Base-by-base conservation (phyloP, 345 rosid species). In the Litchi chinensis region DNA sequence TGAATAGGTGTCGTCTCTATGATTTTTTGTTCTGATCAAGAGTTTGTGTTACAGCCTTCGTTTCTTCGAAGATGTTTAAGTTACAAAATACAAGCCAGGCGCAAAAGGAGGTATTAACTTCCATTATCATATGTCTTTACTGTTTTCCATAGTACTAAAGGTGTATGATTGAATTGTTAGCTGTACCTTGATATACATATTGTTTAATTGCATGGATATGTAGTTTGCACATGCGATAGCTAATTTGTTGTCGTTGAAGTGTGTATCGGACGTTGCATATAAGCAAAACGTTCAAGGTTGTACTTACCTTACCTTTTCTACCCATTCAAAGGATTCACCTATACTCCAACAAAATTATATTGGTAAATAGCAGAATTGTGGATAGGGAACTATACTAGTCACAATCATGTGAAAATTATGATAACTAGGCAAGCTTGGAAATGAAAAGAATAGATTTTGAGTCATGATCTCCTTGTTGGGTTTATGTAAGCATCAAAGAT, bases 21-120 rank as follows among this genome's bases (percentile, higher is more conserved):
- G 62, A n/a, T 57, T 44, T 10, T 39, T 8, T 59, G 72, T 59
- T 76, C 74, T 78, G 65, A 77, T 70, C 64, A 46, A 68, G 15
- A 21, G 65, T 77, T 70, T 56, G 62, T 59, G 62, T 44, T 88
- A 86, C 77, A 95, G 99, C 99, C 95, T 57, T 80, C 87, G 46
- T 94, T 89, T 82, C 92, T 93, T 65, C 89, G 82, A 77, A 90
- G 98, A 89, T 84, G 89, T 77, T 85, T 95, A 90, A 84, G 60
- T 48, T 95, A 89, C 89, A 89, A 82, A 85, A 79, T 85, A 54
- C 88, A 79, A 76, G 91, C 88, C 56, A 90, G 80, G 83, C 83
- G 85, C 73, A 86, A 84, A 76, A 84, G 85, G 82, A 88, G 89
- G 97, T 96, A 87, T 44, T 80, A 50, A 46, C 72, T 62, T 62